Evolutionary conservation across 1,139 yeast species (phyloP).

Genomic region (Yamadazyma diospyri): DNA sequence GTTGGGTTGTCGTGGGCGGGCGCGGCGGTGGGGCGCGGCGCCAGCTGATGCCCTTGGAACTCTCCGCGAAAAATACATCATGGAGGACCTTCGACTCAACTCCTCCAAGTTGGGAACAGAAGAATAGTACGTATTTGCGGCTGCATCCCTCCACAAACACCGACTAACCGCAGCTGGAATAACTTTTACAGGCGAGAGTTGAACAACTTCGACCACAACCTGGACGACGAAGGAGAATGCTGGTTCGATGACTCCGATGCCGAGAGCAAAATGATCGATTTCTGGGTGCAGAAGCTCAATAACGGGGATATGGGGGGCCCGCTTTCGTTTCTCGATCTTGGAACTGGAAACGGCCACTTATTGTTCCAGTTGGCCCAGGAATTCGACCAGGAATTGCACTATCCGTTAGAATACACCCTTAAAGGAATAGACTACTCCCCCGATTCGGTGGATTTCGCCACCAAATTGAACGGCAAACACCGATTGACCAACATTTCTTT

Average conservation of each 20-base stretch:
- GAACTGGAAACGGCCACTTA: constrained; percentile 95
- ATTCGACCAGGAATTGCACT: constrained; percentile 34
- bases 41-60: no score
- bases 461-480: constrained; percentile 47
- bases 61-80: no score
- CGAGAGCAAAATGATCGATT: constrained; percentile 74
- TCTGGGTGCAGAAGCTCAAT: constrained; percentile 38
- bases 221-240: constrained; percentile 87
- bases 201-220: constrained; percentile 64
- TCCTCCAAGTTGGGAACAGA: constrained; percentile 76
- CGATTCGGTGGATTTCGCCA: constrained; percentile 72
- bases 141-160: neutral
- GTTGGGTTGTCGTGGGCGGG: neutral
- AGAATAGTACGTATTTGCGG: constrained; percentile 52
- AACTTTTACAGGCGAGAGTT: constrained; percentile 74
- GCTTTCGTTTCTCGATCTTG: constrained; percentile 66
- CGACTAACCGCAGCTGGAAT: constrained; percentile 65
- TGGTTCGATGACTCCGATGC: constrained; percentile 97
- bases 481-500: constrained; percentile 36
- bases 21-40: constrained; percentile 1
- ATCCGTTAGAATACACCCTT: constrained; percentile 36
- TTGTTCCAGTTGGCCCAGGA: constrained; percentile 67
- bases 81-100: constrained; percentile 37
- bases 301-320: constrained; percentile 19
- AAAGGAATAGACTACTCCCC: constrained; percentile 84